These are phyloP conservation scores for Ascocoryne sarcoides DNA, from an alignment of 2,329 filamentous ascomycete genomes.

Conservation along the genomic window DNA sequence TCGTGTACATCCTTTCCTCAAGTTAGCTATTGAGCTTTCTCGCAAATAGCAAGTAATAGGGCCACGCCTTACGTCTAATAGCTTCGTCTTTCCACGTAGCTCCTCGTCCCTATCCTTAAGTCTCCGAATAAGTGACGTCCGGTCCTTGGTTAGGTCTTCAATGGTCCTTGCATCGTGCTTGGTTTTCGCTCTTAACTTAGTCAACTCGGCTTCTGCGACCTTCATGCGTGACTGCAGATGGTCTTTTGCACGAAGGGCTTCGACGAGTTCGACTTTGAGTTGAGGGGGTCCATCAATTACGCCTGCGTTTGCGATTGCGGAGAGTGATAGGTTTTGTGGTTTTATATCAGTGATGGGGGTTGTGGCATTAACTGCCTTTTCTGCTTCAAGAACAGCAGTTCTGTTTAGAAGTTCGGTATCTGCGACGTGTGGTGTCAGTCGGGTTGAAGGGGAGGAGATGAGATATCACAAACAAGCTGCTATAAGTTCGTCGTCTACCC, in stretches of 20 bases:
- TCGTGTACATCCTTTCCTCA: conserved; percentile 69
- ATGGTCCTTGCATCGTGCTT: conserved; percentile 54
- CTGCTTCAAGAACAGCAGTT: conserved; percentile 52
- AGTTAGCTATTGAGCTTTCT: not conserved
- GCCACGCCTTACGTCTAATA: conserved; percentile 64
- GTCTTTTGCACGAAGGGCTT: conserved; percentile 66
- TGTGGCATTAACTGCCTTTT: conserved; percentile 35
- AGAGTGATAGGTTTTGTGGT: conserved; percentile 10
- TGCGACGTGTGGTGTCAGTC: conserved; percentile 30
- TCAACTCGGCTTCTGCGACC: conserved; percentile 53
- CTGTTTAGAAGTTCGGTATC: conserved; percentile 60
- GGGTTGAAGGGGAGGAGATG: conserved; percentile 1
- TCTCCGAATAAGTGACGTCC: conserved; percentile 51
- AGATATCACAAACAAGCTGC: conserved; percentile 57
- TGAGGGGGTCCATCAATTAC: conserved; percentile 33
- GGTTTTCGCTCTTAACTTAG: conserved; percentile 50
- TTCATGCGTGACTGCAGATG: conserved; percentile 58
- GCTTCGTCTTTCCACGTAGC: conserved; percentile 68
- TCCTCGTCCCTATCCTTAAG: conserved; percentile 80
- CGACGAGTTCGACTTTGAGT: conserved; percentile 61
- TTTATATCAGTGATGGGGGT: conserved; percentile 21
- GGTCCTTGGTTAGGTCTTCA: conserved; percentile 52
- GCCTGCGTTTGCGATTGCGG: conserved; percentile 22
- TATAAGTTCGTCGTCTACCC: conserved; percentile 57
- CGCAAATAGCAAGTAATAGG: not conserved